Conservation (phyloP, 805 yeast genomes). For the Yamadazyma sp. region DNA sequence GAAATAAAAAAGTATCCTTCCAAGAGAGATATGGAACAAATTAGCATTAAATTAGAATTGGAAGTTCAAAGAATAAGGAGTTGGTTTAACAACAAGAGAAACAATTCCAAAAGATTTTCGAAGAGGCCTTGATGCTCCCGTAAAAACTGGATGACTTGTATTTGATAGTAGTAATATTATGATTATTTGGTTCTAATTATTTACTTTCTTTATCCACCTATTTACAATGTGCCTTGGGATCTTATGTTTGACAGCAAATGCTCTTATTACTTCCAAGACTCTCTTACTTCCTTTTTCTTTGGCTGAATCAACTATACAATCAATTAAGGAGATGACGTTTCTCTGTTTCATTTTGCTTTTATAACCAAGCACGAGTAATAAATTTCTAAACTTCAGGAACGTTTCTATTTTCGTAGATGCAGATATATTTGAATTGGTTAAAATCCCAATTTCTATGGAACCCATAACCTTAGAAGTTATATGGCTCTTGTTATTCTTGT, state of each 20-base stretch:
- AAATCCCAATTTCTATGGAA: slow-evolving; percentile 25
- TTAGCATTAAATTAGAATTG: no score
- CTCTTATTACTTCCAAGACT: background rate
- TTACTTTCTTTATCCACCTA: slow-evolving; percentile 1
- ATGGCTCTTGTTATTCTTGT: slow-evolving; percentile 17
- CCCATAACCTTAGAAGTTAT: slow-evolving; percentile 14
- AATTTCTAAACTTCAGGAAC: slow-evolving; percentile 9
- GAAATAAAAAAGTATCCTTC: no score
- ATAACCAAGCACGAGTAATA: slow-evolving; percentile 13
- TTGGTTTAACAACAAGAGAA: no score
- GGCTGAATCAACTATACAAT: slow-evolving; percentile 9
- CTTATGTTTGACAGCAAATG: slow-evolving; percentile 2
- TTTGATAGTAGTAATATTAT: no score
- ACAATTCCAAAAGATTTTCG: no score
- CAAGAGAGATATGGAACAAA: no score
- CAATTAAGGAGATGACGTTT: slow-evolving; percentile 13
- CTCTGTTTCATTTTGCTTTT: slow-evolving; percentile 10
- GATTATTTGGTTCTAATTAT: no score
- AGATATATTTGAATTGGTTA: slow-evolving; percentile 16
- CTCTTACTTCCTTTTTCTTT: background rate
- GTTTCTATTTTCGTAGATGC: slow-evolving; percentile 16
- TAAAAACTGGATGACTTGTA: no score
- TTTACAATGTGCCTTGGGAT: slow-evolving; percentile 4
- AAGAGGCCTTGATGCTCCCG: no score
- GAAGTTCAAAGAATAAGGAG: no score